Conservation (phyloP, 345 rosid genomes). For the Balakata baccata region DNA sequence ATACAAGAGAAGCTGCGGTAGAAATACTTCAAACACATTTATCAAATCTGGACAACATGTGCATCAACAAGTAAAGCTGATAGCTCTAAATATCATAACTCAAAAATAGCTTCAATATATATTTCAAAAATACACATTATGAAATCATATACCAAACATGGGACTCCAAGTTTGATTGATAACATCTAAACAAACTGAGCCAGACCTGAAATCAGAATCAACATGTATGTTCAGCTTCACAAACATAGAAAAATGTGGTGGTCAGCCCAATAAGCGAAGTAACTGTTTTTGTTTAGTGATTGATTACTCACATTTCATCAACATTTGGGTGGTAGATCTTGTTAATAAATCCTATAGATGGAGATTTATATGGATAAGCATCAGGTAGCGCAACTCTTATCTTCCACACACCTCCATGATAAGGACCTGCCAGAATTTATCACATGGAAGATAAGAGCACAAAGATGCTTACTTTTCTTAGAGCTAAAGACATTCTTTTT, state of each 20-base stretch:
- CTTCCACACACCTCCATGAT: slow-evolving; percentile 94
- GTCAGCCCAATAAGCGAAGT: not conserved
- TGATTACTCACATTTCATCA: slow-evolving; percentile 53
- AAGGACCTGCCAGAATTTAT: slow-evolving; percentile 62
- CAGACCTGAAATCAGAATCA: slow-evolving; percentile 46
- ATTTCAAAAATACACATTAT: not conserved
- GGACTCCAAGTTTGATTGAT: slow-evolving; percentile 86
- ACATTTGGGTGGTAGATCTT: slow-evolving; percentile 93
- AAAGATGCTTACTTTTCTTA: not conserved
- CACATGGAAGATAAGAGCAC: not conserved
- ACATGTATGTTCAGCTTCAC: slow-evolving; percentile 5
- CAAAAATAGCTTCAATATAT: not conserved
- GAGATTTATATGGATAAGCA: slow-evolving; percentile 72
- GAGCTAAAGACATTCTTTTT: not conserved
- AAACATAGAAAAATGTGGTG: slow-evolving; percentile 9
- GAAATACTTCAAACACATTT: slow-evolving; percentile 89
- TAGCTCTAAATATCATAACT: not conserved
- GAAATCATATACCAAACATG: slow-evolving; percentile 50
- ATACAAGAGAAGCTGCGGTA: slow-evolving; percentile 94
- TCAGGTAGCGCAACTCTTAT: slow-evolving; percentile 94
- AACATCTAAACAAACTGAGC: slow-evolving; percentile 87
- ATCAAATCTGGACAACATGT: slow-evolving; percentile 60
- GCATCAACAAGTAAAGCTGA: slow-evolving; percentile 16
- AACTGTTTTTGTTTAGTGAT: not conserved
- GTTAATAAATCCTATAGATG: slow-evolving; percentile 51